Base-by-base conservation (phyloP, 441 rosid genomes). In the Macaranga tanarius region DNA sequence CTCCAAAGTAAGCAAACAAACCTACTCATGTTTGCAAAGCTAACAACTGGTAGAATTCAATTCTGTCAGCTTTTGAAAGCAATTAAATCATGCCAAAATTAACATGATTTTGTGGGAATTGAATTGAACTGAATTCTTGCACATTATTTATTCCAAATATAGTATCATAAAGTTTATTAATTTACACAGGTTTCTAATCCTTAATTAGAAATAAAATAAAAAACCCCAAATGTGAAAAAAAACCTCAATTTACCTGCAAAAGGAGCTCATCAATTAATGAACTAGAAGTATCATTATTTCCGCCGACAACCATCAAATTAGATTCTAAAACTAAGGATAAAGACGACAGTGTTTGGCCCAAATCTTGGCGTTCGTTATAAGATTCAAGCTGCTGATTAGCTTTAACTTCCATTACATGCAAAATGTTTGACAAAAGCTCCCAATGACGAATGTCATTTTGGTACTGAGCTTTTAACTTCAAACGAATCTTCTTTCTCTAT, bases 351-450 rank as follows among this genome's bases (percentile, higher is more conserved):
- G 84, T 77, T 71, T 70, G 74, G 5, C 62, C 79, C 40, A 61
- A 44, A 51, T 61, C 67, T 40, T 44, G 69, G 23, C 55, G 65
- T 45, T 47, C 65, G 61, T 63, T 65, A 47, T 81, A 72, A 61
- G 74, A 69, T 58, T 71, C 31, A 28, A 28, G 82, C 54, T 63
- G 68, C 55, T 50, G 77, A 22, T 55, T 61, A 0, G 84, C 77
- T 69, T 77, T 84, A 44, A 80, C 89, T 67, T 84, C 81, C 89
- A 89, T 84, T 64, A 58, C 78, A 8, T 73, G 85, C 62, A 89
- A 81, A 26, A 72, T 76, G 83, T 70, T 87, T 78, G 92, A 87
- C 58, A 94, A 58, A 83, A 76, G 56, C 56, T 84, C 90, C 99
- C 97, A 94, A 51, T 66, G 80, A 31, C 78, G 76, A 23, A 94